Conservation (phyloP, 768 basidiomycete genomes). For the Pholiota conissans region DNA sequence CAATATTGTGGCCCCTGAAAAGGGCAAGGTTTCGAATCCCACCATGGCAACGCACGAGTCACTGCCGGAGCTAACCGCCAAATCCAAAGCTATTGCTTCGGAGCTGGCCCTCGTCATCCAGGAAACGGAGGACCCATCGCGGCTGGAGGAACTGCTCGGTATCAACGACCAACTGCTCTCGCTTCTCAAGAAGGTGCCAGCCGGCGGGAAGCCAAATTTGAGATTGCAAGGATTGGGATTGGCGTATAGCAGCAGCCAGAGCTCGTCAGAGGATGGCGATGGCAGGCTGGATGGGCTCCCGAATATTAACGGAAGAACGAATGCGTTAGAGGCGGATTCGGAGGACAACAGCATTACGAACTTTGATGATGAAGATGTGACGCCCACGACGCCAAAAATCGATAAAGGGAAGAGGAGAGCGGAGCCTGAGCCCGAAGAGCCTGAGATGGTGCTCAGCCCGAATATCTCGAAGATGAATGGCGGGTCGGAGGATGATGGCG, state of each 20-base stretch:
- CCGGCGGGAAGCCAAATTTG: slow-evolving; percentile 37
- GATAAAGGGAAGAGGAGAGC: slow-evolving; percentile 83
- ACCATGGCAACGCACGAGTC: slow-evolving; percentile 11
- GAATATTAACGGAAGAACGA: slow-evolving; percentile 24
- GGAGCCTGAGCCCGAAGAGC: slow-evolving; percentile 64
- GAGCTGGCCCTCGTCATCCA: slow-evolving; percentile 56
- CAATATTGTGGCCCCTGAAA: slow-evolving; percentile 20
- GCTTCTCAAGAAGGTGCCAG: slow-evolving; percentile 49
- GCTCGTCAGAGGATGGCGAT: slow-evolving; percentile 17
- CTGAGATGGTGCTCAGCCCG: slow-evolving; percentile 73
- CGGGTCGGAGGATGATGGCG: slow-evolving; percentile 48
- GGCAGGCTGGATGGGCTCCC: slow-evolving; percentile 24
- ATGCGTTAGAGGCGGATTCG: slow-evolving; percentile 9
- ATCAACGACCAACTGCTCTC: slow-evolving; percentile 72
- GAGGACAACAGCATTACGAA: slow-evolving; percentile 19
- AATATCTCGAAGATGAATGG: slow-evolving; percentile 45
- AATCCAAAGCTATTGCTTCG: slow-evolving; percentile 51
- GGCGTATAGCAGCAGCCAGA: slow-evolving; percentile 27
- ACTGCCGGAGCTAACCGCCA: slow-evolving; percentile 38
- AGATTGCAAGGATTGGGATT: slow-evolving; percentile 48
- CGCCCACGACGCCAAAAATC: slow-evolving; percentile 57
- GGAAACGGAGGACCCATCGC: slow-evolving; percentile 53
- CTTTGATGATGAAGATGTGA: slow-evolving; percentile 32
- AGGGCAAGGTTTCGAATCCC: slow-evolving; percentile 19
- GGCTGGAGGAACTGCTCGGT: slow-evolving; percentile 65